Percentiles rank a stretch among this genome's conserved stretches.
phyloP scores from a whole-genome alignment of 176 grass and related monocot genomes.

The Oryza nivara region DNA sequence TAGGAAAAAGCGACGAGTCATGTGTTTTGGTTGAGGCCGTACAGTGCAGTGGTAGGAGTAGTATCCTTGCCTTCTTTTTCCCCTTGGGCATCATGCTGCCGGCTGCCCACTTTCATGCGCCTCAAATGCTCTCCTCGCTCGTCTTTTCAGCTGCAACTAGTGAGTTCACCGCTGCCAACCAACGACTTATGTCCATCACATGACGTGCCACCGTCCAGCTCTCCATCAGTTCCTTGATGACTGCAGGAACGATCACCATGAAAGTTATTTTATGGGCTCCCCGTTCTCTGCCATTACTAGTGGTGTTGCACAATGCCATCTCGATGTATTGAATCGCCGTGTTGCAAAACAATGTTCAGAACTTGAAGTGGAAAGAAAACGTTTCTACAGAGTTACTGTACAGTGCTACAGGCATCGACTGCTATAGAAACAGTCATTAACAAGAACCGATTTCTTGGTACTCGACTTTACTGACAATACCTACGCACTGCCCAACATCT shows the following conservation, averaged over 20 bases:
- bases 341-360: not conserved
- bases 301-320: not conserved
- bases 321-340: not conserved
- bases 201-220: not conserved
- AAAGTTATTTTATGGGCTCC: not conserved
- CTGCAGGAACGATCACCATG: conserved; percentile 18
- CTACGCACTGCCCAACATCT: conserved; percentile 18
- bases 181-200: conserved; percentile 14
- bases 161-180: not conserved
- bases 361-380: not conserved
- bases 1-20: not conserved
- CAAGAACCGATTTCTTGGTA: not conserved
- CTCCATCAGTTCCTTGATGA: conserved; percentile 9
- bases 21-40: not conserved
- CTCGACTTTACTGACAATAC: not conserved
- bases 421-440: not conserved
- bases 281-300: not conserved
- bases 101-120: not conserved
- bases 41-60: not conserved
- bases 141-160: conserved; percentile 19
- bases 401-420: not conserved
- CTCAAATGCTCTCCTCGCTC: not conserved
- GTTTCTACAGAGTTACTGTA: not conserved
- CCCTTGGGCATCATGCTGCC: conserved; percentile 39
- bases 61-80: not conserved